phyloP scores from a whole-genome alignment of 2,329 filamentous ascomycete genomes.

The Verticillium nubilum region DNA sequence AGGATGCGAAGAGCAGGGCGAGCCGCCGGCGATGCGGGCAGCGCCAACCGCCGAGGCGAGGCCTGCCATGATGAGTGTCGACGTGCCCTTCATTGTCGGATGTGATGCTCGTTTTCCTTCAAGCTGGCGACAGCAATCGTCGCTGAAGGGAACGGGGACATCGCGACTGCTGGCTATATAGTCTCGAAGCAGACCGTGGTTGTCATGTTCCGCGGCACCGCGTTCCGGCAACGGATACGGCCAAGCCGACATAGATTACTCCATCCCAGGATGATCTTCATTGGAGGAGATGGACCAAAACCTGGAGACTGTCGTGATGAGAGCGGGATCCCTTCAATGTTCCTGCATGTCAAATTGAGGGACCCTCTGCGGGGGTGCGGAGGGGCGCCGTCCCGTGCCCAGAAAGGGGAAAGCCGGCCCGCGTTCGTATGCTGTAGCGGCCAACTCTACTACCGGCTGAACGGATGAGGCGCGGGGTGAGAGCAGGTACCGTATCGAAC shows the following conservation, averaged over 20 bases:
- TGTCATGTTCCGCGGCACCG: neutral
- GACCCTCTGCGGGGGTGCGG: conserved; percentile 9
- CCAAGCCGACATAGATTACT: neutral
- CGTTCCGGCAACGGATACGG: neutral
- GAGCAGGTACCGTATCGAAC: neutral
- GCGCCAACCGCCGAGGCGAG: neutral
- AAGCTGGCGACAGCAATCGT: neutral
- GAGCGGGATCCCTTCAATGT: neutral
- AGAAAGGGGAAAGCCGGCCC: conserved; percentile 5
- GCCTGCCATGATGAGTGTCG: neutral
- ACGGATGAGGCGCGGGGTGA: conserved; percentile 2
- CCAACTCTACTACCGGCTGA: conserved; percentile 5
- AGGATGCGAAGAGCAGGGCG: neutral
- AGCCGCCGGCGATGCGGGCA: conserved; percentile 1
- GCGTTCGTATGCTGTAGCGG: neutral
- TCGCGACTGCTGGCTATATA: neutral
- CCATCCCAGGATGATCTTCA: neutral
- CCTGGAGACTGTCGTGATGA: neutral
- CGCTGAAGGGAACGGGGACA: neutral
- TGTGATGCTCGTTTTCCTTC: neutral
- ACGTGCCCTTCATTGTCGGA: neutral
- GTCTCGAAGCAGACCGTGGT: neutral
- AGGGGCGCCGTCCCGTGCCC: conserved; percentile 11
- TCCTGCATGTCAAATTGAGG: neutral
- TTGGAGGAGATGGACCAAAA: neutral